Evolutionary conservation across 768 basidiomycete genomes (phyloP), one percentile per base, ranked within the genome.

Genomic region (Suillus brevipes): DNA sequence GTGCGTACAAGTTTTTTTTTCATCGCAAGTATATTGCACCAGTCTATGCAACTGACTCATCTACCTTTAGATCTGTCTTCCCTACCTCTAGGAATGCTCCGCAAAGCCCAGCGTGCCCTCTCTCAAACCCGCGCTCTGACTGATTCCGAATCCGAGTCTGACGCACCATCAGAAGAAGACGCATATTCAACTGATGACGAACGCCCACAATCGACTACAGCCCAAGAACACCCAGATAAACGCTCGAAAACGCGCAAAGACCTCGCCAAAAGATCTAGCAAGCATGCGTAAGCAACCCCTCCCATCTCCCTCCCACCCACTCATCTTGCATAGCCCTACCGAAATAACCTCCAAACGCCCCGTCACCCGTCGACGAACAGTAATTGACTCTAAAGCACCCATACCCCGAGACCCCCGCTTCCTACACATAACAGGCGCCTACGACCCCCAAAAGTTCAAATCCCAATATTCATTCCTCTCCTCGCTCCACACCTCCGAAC

Each of bases 401-500:
- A 94, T 92, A 77, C 75, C 88, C 16, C 86, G 95, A 37, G 95
- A 98, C 78, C 95, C 96, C 1, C 87, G 95, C 56, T 98, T 98
- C 78, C 79, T 90, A 34, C 83, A 87, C 34, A 77, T 90, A 10
- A 81, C 90, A 16, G 94, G 94, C 16, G 81, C 86, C 66, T 87
- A 90, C 68, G 85, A 89, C 18, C 70, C 82, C 0, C 77, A 87
- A 55, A 85, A 86, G 40, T 95, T 93, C 74, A 84, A 82, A 23
- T 73, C 84, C 53, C 86, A 88, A 38, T 97, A 97, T 69, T 79
- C 79, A 1, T 97, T 98, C 75, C 81, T 98, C 36, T 78, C 86
- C 2, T 84, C 84, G 5, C 73, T 90, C 56, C 91, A 89, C 71
- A 74, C 79, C 52, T 78, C 76, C 7, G 95, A 98, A 73, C 81